Base-by-base conservation (phyloP, 2,329 filamentous ascomycete species). In the Bipolaris gigantea region DNA sequence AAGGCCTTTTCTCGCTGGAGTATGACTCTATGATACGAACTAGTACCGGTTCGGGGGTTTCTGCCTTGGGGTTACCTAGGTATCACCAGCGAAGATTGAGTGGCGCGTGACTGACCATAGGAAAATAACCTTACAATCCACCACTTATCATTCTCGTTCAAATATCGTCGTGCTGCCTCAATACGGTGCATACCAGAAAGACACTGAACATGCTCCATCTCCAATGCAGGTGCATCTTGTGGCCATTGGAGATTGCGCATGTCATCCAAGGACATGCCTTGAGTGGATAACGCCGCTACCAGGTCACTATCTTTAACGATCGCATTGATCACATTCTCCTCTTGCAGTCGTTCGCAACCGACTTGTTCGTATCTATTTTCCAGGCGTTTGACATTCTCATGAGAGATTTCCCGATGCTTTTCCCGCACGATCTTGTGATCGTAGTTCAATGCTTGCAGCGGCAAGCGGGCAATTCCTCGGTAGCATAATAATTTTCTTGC, bases 71-170 rank as follows among this genome's bases (percentile, higher is more conserved):
- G 16, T 43, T 16, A 43, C 15, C 15, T 19, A 18, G 5, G 39
- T 48, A 39, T 27, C 15, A 5, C 2, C 11, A 27, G 6, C 23
- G 13, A 8, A 25, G 18, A n/a, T n/a, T n/a, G n/a, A n/a, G n/a
- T n/a, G n/a, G n/a, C n/a, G n/a, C n/a, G n/a, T n/a, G n/a, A 16
- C 56, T 50, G 41, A 59, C 55, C n/a, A 50, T 59, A 45, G 13
- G 48, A 57, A 19, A 60, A 66, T 2, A 68, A 52, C 19, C 50
- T 50, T n/a, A 68, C 52, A n/a, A 48, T 50, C 60, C 38, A 68
- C 63, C 36, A 68, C 47, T 58, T 61, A 42, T 67, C 38, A 34
- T 67, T 68, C 13, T 59, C 18, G 36, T 67, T 48, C 3, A 68
- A 47, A 18, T 59, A 55, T 7, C 25, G 5, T 39, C 55, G 45